These are phyloP conservation scores for Fusarium compactum DNA, from an alignment of 2,329 filamentous ascomycete species.

Conservation along the genomic window DNA sequence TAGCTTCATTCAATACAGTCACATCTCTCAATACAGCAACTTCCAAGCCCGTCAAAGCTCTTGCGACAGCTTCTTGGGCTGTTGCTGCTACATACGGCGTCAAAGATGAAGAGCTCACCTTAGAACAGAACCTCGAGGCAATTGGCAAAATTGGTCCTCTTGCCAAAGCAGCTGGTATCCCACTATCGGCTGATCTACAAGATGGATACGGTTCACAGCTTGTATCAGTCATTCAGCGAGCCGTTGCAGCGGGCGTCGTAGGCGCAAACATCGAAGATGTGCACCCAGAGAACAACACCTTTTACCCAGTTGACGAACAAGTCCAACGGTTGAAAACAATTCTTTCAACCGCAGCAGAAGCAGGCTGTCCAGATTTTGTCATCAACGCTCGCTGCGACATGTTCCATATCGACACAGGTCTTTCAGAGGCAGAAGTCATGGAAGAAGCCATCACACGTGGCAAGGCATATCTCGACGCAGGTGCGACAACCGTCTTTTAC, in stretches of 20 bases:
- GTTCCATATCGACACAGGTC: constrained; percentile 51
- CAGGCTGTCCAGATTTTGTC: constrained; percentile 66
- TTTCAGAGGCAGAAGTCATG: constrained; percentile 53
- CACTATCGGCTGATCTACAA: constrained; percentile 69
- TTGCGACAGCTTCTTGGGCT: constrained; percentile 65
- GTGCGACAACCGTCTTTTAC: constrained; percentile 70
- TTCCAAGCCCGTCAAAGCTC: constrained; percentile 54
- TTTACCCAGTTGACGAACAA: constrained; percentile 59
- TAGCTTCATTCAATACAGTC: constrained; percentile 60
- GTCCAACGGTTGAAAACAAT: constrained; percentile 59
- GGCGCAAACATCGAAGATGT: constrained; percentile 72
- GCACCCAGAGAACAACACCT: constrained; percentile 50
- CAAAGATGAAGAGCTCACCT: constrained; percentile 61
- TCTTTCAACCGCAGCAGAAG: constrained; percentile 57
- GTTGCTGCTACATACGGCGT: constrained; percentile 61
- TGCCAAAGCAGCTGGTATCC: constrained; percentile 56
- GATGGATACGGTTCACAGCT: constrained; percentile 68
- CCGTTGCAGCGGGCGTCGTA: constrained; percentile 64
- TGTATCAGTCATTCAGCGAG: constrained; percentile 57
- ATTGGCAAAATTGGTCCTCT: constrained; percentile 59
- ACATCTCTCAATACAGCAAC: constrained; percentile 55
- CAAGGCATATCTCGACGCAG: constrained; percentile 67
- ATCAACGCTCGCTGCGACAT: constrained; percentile 70
- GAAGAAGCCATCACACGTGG: constrained; percentile 65
- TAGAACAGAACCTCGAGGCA: constrained; percentile 63